A percentile compares a stretch with the other conserved stretches of the same genome.
These are phyloP conservation scores for Zymoseptoria passerinii DNA, from an alignment of 2,329 filamentous ascomycete genomes.

Conservation along the genomic window DNA sequence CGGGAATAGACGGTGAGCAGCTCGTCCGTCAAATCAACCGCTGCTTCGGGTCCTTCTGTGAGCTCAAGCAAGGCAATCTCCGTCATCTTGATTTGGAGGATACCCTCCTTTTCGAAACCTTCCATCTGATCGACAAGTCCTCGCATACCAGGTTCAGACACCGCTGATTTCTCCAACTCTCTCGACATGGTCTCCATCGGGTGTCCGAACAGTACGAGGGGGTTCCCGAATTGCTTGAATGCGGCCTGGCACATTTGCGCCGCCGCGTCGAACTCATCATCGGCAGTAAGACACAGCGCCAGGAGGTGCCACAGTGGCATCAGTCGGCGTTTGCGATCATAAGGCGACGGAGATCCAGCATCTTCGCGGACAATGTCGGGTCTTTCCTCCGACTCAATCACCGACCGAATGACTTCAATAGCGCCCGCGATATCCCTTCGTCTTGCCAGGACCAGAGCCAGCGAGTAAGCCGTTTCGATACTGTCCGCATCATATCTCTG, in stretches of 20 bases:
- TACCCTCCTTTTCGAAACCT: conserved; percentile 70
- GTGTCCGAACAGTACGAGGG: conserved; percentile 59
- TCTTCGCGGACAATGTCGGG: conserved; percentile 14
- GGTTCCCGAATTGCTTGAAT: conserved; percentile 78
- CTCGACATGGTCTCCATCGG: conserved; percentile 34
- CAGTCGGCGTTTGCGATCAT: conserved; percentile 49
- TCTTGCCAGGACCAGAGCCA: conserved; percentile 81
- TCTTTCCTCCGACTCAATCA: conserved; percentile 48
- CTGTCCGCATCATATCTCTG: conserved; percentile 41
- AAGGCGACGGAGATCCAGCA: conserved; percentile 6
- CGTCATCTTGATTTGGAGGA: conserved; percentile 94
- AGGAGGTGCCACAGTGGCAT: conserved; percentile 89
- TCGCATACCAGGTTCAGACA: conserved; percentile 14
- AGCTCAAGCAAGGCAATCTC: conserved; percentile 78
- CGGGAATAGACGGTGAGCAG: conserved; percentile 72
- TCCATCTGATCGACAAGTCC: conserved; percentile 73
- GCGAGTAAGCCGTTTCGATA: conserved; percentile 66
- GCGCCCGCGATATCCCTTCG: conserved; percentile 71
- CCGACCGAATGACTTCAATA: conserved; percentile 72
- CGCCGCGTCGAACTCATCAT: conserved; percentile 75
- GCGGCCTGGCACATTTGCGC: conserved; percentile 79
- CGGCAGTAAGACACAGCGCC: conserved; percentile 73
- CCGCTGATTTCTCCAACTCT: conserved; percentile 13
- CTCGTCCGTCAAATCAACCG: conserved; percentile 82
- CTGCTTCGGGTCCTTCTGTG: conserved; percentile 71